phyloP scores from a whole-genome alignment of 1,139 yeast genomes.

The Pneumocystis canis region DNA sequence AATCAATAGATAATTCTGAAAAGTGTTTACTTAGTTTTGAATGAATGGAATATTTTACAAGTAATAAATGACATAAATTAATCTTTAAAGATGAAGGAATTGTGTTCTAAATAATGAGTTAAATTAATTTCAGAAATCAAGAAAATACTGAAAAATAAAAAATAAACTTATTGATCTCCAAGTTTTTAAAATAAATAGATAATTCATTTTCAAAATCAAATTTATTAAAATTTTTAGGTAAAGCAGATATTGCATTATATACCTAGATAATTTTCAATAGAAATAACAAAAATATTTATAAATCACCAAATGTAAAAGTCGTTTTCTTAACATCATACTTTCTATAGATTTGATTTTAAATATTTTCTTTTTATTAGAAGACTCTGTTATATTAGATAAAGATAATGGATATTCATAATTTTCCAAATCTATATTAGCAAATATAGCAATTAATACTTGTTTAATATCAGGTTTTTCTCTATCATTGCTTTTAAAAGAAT shows the following conservation, averaged over 20 bases:
- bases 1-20: not conserved
- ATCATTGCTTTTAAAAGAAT: not conserved
- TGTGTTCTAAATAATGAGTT: not conserved
- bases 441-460: not conserved
- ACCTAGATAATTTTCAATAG: not conserved
- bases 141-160: not conserved
- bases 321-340: not conserved
- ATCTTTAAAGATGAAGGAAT: not conserved
- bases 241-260: not conserved
- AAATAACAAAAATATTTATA: not conserved
- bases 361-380: not conserved
- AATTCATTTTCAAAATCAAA: not conserved
- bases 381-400: not conserved
- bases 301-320: not conserved
- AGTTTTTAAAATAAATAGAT: not conserved
- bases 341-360: not conserved
- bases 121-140: not conserved
- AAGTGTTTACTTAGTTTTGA: not conserved
- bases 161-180: not conserved
- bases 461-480: not conserved
- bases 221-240: not conserved
- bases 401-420: not conserved
- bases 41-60: not conserved
- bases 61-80: not conserved
- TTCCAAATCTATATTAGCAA: not conserved